Percentiles rank a stretch among this genome's conserved stretches.
Conservation (phyloP, 2,329 filamentous ascomycete species). For the Rutstroemia sp. region DNA sequence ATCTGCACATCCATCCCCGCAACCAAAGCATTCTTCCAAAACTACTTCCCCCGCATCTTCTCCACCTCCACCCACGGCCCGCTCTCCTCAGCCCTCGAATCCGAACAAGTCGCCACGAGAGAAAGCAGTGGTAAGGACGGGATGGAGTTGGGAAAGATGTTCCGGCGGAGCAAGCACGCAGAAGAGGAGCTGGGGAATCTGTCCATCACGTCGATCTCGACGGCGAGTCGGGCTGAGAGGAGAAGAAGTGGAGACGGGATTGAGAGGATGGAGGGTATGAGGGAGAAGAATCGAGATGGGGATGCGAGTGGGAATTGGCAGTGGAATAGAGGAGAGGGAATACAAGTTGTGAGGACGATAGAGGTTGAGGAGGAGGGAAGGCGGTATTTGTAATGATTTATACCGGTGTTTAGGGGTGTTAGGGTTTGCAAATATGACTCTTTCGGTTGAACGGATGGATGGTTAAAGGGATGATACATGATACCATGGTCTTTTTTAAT, state of each 20-base stretch:
- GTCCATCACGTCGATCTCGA: neutral
- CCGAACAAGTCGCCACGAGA: neutral
- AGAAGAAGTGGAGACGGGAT: too few relatives aligned
- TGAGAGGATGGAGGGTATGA: neutral
- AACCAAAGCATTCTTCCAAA: constrained; percentile 36
- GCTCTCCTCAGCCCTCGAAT: neutral
- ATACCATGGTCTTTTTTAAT: too few relatives aligned
- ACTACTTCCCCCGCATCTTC: constrained; percentile 27
- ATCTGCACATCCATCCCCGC: constrained; percentile 37
- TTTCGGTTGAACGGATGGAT: neutral
- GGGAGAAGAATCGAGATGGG: neutral
- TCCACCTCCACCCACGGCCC: neutral
- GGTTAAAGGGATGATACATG: too few relatives aligned
- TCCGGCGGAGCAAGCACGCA: neutral
- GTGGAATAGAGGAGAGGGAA: neutral
- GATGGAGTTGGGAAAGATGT: neutral
- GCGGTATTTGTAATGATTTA: neutral
- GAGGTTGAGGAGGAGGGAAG: neutral
- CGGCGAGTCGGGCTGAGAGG: neutral
- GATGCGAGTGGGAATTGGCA: neutral
- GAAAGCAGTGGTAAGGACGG: neutral
- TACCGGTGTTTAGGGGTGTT: too few relatives aligned
- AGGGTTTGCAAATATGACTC: too few relatives aligned
- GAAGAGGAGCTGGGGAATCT: neutral
- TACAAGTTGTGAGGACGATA: neutral